Percentiles rank a stretch among this genome's conserved stretches.
phyloP scores from a whole-genome alignment of 1,139 yeast species.

The Saccharomyces pastorianus region DNA sequence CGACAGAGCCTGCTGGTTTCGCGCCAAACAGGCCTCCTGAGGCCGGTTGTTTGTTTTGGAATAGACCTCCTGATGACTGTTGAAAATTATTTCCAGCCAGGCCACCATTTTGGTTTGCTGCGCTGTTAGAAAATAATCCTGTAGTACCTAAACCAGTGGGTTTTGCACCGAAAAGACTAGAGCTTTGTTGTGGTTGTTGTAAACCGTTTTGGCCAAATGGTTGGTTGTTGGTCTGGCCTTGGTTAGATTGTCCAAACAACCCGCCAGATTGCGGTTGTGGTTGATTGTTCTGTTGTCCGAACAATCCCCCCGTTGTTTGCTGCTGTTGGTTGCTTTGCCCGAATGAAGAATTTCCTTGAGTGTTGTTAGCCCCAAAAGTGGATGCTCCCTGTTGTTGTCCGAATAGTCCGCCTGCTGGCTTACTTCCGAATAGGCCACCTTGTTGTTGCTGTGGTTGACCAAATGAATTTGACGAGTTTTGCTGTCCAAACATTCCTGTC shows the following conservation, averaged over 20 bases:
- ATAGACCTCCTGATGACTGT: slow-evolving; percentile 6
- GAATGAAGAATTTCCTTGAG: neutral
- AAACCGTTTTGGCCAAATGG: slow-evolving; percentile 28
- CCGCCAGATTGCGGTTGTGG: slow-evolving; percentile 10
- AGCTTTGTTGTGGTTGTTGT: slow-evolving; percentile 9
- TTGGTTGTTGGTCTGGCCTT: slow-evolving; percentile 19
- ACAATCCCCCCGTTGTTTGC: slow-evolving; percentile 29
- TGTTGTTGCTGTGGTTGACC: neutral
- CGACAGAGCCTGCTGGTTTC: slow-evolving; percentile 6
- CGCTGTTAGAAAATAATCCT: slow-evolving; percentile 1
- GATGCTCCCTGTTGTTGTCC: slow-evolving; percentile 1
- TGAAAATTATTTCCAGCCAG: neutral
- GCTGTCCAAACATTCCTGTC: slow-evolving; percentile 25
- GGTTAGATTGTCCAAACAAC: slow-evolving; percentile 11
- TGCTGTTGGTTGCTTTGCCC: slow-evolving; percentile 10
- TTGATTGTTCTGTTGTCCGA: slow-evolving; percentile 17
- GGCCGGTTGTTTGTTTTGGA: slow-evolving; percentile 14
- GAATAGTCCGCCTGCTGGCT: slow-evolving; percentile 4
- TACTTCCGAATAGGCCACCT: slow-evolving; percentile 2
- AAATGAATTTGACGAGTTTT: neutral
- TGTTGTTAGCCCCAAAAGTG: neutral
- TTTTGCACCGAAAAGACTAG: slow-evolving; percentile 18
- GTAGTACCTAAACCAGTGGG: slow-evolving; percentile 4
- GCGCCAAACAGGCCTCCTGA: slow-evolving; percentile 19
- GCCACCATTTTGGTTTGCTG: neutral